phyloP scores from a whole-genome alignment of 2,329 filamentous ascomycete species.

The Coniella vitis region DNA sequence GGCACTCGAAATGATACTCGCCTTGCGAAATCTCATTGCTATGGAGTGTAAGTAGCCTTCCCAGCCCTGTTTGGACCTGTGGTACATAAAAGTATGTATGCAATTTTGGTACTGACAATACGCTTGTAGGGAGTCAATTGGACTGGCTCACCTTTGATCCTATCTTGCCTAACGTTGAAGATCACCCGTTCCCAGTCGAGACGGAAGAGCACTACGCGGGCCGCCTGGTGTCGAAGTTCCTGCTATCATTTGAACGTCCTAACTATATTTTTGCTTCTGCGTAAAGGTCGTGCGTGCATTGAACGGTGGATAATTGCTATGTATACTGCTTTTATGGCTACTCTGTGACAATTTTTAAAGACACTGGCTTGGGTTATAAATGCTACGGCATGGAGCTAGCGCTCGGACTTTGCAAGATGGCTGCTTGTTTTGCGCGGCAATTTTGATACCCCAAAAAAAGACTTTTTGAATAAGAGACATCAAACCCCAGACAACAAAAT shows the following conservation, averaged over 20 bases:
- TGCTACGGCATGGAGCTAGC: neutral
- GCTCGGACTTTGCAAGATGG: neutral
- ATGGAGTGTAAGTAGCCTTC: constrained; percentile 35
- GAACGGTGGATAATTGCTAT: neutral
- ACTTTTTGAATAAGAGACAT: neutral
- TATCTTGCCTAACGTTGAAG: constrained; percentile 37
- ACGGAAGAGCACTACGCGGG: constrained; percentile 46
- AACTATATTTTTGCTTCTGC: constrained; percentile 37
- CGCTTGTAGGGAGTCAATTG: constrained; percentile 29
- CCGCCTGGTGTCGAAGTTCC: constrained; percentile 45
- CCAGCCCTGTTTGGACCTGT: no score
- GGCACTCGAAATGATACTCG: constrained; percentile 38
- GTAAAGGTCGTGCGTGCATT: constrained; percentile 1
- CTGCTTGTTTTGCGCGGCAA: neutral
- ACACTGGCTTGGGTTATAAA: no score
- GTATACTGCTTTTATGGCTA: no score
- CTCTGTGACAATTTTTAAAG: no score
- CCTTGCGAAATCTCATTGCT: constrained; percentile 36
- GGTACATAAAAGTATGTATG: no score
- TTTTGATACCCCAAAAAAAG: neutral
- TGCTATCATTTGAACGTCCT: constrained; percentile 48
- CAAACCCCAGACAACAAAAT: no score
- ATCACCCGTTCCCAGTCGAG: constrained; percentile 40
- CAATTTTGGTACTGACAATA: neutral
- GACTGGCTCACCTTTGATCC: constrained; percentile 40